Conservation (phyloP, 257 asterid genomes). For the Paulownia fortunei region DNA sequence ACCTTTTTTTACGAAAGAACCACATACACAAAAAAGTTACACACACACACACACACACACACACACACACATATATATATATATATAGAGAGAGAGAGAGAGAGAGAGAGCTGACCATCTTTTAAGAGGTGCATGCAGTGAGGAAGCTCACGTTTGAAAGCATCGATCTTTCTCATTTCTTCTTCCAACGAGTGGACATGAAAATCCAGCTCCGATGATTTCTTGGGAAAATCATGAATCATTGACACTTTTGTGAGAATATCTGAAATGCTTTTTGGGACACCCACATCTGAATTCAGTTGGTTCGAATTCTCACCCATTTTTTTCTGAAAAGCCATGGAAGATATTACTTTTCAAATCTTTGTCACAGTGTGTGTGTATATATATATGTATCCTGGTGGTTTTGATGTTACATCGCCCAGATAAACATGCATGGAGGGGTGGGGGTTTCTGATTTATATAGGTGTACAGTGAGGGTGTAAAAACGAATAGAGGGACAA, state of each 20-base stretch:
- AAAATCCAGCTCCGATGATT: conserved; percentile 29
- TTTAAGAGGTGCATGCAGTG: conserved; percentile 45
- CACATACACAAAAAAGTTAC: neutral
- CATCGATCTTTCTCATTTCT: conserved; percentile 45
- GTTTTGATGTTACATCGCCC: conserved; percentile 8
- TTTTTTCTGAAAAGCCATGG: neutral
- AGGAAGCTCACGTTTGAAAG: conserved; percentile 48
- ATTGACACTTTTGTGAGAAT: conserved; percentile 39
- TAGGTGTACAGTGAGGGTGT: conserved; percentile 25
- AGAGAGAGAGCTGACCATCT: conserved; percentile 32
- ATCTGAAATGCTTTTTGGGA: conserved; percentile 43
- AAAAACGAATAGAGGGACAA: conserved; percentile 35
- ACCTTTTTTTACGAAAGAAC: neutral
- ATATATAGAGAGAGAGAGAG: neutral
- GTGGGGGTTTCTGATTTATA: conserved; percentile 34
- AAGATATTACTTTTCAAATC: neutral
- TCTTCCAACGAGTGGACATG: conserved; percentile 31
- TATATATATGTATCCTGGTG: neutral
- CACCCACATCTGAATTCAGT: conserved; percentile 35
- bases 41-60: too few relatives aligned
- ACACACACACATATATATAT: too few relatives aligned
- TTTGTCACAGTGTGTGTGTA: neutral
- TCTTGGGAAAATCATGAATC: conserved; percentile 33
- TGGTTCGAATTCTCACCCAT: conserved; percentile 46
- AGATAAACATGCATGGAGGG: conserved; percentile 34